A percentile compares a stretch with the other conserved stretches of the same genome.
Conservation (phyloP, 2,329 filamentous ascomycete genomes). For the Monilinia fructigena region DNA sequence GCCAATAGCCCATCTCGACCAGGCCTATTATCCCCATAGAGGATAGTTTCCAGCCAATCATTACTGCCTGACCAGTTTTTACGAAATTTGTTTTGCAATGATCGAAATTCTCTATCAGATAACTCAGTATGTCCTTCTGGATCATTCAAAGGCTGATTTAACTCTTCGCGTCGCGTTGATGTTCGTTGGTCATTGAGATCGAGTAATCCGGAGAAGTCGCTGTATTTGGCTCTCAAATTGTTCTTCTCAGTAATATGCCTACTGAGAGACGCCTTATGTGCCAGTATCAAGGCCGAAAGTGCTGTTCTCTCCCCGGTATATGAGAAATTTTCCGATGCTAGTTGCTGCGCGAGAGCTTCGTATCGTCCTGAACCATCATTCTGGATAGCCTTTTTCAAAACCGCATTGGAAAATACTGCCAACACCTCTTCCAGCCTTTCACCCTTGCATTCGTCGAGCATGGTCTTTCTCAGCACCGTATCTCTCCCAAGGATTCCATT, state of each 20-base stretch:
- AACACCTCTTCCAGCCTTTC: conserved; percentile 87
- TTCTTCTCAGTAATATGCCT: conserved; percentile 59
- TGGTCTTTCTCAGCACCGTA: conserved; percentile 81
- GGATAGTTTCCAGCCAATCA: conserved; percentile 68
- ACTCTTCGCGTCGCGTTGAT: conserved; percentile 51
- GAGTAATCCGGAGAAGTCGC: conserved; percentile 64
- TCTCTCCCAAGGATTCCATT: conserved; percentile 79
- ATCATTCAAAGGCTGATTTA: conserved; percentile 39
- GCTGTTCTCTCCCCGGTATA: conserved; percentile 54
- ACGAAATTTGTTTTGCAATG: conserved; percentile 59
- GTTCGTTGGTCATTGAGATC: conserved; percentile 61
- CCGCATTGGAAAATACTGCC: conserved; percentile 77
- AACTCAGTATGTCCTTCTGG: conserved; percentile 31
- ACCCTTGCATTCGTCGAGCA: conserved; percentile 94
- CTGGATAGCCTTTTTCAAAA: conserved; percentile 67
- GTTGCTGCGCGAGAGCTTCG: conserved; percentile 51
- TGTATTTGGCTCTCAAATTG: conserved; percentile 57
- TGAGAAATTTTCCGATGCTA: conserved; percentile 60
- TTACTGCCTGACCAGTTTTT: conserved; percentile 79
- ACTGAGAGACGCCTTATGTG: conserved; percentile 67
- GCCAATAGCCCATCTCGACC: conserved; percentile 63
- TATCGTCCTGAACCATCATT: conserved; percentile 44
- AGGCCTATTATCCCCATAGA: conserved; percentile 62
- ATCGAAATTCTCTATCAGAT: conserved; percentile 40
- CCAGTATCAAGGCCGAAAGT: conserved; percentile 67